These are phyloP conservation scores for Hyphopichia khmerensis DNA, from an alignment of 1,139 yeast genomes.

Conservation along the genomic window DNA sequence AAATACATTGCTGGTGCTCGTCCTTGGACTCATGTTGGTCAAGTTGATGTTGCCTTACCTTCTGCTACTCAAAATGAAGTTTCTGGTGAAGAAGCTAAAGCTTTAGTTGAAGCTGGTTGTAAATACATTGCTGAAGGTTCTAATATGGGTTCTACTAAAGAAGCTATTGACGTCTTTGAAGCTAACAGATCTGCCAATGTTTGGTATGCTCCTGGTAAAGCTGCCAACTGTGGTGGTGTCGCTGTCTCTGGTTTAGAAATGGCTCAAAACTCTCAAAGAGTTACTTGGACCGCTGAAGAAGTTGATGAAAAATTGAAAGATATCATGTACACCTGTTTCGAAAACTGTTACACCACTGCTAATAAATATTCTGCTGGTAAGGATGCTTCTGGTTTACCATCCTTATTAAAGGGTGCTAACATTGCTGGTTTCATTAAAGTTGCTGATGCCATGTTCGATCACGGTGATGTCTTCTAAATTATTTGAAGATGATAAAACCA, in stretches of 20 bases:
- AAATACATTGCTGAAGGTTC: constrained; percentile 98
- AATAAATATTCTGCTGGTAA: constrained; percentile 72
- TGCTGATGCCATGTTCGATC: constrained; percentile 97
- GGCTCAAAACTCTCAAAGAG: constrained; percentile 98
- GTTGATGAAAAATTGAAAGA: constrained; percentile 84
- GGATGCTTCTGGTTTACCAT: constrained; percentile 64
- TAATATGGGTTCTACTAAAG: constrained; percentile 98
- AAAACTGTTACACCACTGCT: constrained; percentile 89
- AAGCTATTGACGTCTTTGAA: constrained; percentile 94
- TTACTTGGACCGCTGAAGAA: constrained; percentile 82
- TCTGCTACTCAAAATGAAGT: constrained; percentile 99
- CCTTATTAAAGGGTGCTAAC: constrained; percentile 97
- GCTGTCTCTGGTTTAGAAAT: constrained; percentile 98
- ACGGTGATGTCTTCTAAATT: constrained; percentile 76
- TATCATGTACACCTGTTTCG: constrained; percentile 92
- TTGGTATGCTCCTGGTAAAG: constrained; percentile 99
- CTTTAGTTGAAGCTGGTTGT: constrained; percentile 87
- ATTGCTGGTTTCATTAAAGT: constrained; percentile 98
- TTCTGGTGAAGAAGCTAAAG: constrained; percentile 94
- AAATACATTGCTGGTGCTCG: constrained; percentile 91
- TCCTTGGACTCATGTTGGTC: constrained; percentile 93
- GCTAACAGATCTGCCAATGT: constrained; percentile 75
- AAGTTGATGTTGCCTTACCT: constrained; percentile 95
- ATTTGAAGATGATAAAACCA: background rate
- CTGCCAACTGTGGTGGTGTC: constrained; percentile 99